These are phyloP conservation scores for Paraphaeosphaeria minitans DNA, from an alignment of 2,329 filamentous ascomycete species.

Conservation along the genomic window DNA sequence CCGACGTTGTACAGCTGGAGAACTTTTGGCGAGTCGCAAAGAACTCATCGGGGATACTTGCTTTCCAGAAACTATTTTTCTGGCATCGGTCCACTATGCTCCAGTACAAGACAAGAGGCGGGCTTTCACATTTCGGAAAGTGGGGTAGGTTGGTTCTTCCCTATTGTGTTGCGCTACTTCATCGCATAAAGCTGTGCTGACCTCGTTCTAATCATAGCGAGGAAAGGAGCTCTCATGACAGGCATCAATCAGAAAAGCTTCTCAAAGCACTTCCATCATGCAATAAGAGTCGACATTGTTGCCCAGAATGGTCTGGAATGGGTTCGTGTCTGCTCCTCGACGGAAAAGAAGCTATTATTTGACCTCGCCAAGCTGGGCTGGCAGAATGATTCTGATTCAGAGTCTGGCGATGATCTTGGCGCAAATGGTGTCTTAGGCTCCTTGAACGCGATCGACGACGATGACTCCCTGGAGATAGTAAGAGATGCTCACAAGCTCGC, in stretches of 20 bases:
- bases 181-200: neutral
- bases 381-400: conserved; percentile 53
- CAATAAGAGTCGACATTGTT: conserved; percentile 63
- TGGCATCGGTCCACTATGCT: neutral
- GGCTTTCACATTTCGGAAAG: neutral
- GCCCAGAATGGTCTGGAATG: conserved; percentile 66
- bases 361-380: conserved; percentile 71
- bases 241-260: neutral
- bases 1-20: neutral
- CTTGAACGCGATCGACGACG: conserved; percentile 55
- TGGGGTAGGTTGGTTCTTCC: neutral
- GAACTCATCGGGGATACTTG: neutral
- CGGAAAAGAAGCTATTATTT: conserved; percentile 67
- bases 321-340: conserved; percentile 71
- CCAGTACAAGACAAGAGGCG: neutral
- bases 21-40: neutral
- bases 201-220: neutral
- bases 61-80: neutral
- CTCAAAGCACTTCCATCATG: neutral
- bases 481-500: conserved; percentile 64
- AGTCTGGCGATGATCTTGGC: conserved; percentile 42
- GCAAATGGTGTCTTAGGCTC: conserved; percentile 17
- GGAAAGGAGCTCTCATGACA: neutral
- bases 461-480: conserved; percentile 61
- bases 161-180: neutral